These are phyloP conservation scores for Oryza australiensis DNA, from an alignment of 176 grass and related monocot genomes.

Conservation along the genomic window DNA sequence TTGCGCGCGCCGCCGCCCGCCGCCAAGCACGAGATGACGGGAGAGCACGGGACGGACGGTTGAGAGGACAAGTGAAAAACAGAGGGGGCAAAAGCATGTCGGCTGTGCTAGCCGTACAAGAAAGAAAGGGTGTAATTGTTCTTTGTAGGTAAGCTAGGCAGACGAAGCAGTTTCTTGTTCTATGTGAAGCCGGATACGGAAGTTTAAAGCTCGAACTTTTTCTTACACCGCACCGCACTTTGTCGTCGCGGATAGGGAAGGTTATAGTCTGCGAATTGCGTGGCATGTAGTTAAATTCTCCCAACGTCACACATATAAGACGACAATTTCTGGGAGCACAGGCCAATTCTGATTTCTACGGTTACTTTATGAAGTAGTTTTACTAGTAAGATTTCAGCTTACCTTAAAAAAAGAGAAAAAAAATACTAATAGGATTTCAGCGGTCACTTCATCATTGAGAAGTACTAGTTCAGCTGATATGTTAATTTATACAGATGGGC, in stretches of 20 bases:
- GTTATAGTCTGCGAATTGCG: neutral
- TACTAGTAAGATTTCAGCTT: no score
- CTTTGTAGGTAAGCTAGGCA: neutral
- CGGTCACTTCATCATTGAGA: constrained; percentile 14
- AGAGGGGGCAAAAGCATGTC: neutral
- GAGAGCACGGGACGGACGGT: neutral
- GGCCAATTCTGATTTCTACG: neutral
- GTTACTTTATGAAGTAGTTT: no score
- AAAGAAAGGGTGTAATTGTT: constrained; percentile 36
- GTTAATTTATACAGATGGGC: neutral
- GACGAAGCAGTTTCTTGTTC: neutral
- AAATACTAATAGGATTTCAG: no score
- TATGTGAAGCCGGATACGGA: neutral
- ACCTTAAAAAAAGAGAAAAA: no score
- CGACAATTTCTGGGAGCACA: neutral
- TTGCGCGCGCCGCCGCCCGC: neutral
- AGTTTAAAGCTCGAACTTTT: neutral
- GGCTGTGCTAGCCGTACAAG: neutral
- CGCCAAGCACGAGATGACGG: neutral
- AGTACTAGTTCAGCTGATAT: neutral
- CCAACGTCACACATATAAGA: neutral
- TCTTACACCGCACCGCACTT: neutral
- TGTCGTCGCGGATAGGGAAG: neutral
- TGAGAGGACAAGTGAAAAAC: neutral
- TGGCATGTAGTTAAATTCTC: neutral